Conservation (phyloP, 2,329 filamentous ascomycete genomes). For the Aspergillus flavus region DNA sequence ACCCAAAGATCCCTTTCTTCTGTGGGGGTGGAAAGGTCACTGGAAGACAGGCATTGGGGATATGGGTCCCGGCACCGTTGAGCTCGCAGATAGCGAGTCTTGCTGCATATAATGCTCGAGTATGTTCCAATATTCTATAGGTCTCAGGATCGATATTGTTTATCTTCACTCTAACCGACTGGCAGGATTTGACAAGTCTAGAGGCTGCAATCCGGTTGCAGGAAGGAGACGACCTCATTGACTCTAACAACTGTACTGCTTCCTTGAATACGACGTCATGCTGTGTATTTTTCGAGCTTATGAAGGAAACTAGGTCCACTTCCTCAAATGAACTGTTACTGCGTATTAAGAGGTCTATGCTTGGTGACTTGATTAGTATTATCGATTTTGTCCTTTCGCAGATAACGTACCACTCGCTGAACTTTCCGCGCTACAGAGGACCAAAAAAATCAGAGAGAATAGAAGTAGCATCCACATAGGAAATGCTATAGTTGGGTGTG, state of each 20-base stretch:
- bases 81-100: slow-evolving; percentile 67
- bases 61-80: slow-evolving; percentile 51
- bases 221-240: slow-evolving; percentile 50
- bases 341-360: slow-evolving; percentile 9
- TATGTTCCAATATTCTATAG: slow-evolving; percentile 42
- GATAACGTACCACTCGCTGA: slow-evolving; percentile 1
- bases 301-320: slow-evolving; percentile 31
- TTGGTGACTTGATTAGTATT: not conserved
- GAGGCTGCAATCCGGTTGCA: slow-evolving; percentile 58
- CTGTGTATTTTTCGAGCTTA: slow-evolving; percentile 26
- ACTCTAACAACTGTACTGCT: slow-evolving; percentile 48
- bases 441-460: not conserved
- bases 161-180: slow-evolving; percentile 47
- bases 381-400: not conserved
- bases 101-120: slow-evolving; percentile 62
- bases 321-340: slow-evolving; percentile 17
- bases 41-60: slow-evolving; percentile 55
- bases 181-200: slow-evolving; percentile 57
- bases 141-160: slow-evolving; percentile 26
- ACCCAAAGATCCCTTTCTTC: slow-evolving; percentile 30
- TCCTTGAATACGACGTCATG: slow-evolving; percentile 43
- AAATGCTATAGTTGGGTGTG: not conserved
- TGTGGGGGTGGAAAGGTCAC: slow-evolving; percentile 47
- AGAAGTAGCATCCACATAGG: not conserved
- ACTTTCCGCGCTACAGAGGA: not conserved